Evolutionary conservation across 2,329 filamentous ascomycete species (phyloP), one percentile per base, ranked within the genome.

Genomic region (Pseudogymnoascus sp.): DNA sequence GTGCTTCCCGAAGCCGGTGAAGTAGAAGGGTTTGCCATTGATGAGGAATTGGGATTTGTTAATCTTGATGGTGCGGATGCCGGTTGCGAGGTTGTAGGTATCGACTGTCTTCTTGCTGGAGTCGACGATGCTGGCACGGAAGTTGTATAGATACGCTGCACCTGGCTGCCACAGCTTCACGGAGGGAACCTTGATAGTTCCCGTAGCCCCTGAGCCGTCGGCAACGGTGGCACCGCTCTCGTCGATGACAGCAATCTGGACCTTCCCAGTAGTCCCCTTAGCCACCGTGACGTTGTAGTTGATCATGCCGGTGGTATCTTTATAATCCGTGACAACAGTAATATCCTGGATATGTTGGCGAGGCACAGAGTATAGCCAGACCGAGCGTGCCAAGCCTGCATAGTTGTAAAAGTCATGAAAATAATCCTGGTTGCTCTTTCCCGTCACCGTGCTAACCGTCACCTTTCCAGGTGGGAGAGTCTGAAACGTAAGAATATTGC

Each of bases 351-450:
- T 64, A 15, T 60, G 65, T 1, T 64, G 60, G 0, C 37, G 21
- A 7, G 71, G 69, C 1, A 72, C 67, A 9, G 63, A 65, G 31
- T 67, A 72, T 1, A 72, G 37, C 63, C 64, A 72, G 2, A 72
- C 64, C 0, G 71, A 73, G 0, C 71, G 68, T 1, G 68, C 65
- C 15, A 72, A 64, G 12, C 71, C 71, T 2, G 66, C 59, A 42
- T 71, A 72, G 60, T 73, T 73, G 60, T 68, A 72, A 42, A 72
- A 73, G 60, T 72, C 71, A 61, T 72, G 70, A 36, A 70, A 66
- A 29, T 72, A 72, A 7, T 60, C 58, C 61, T 73, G 68, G 13
- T 64, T 64, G 10, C 62, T 64, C 36, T 62, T 68, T 6, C 69
- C 68, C 33, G 63, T 62, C n/a, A 39, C 35, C n/a, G 12, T 12